Evolutionary conservation across 441 rosid genomes (phyloP), one percentile per base, ranked within the genome.

Genomic region (Gossypium gossypioides): DNA sequence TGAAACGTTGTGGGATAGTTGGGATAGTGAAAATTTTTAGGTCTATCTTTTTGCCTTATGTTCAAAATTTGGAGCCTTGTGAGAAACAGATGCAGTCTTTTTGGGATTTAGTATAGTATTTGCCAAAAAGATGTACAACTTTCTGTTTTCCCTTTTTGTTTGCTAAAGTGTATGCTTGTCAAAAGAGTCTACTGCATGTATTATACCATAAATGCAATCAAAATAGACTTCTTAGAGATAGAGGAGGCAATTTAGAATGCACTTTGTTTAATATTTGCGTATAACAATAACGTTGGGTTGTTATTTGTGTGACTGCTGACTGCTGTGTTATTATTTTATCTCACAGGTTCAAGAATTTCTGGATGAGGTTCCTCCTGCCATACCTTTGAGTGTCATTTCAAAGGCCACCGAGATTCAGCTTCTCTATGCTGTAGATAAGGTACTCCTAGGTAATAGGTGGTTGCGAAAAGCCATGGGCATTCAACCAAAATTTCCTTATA

Each of bases 341-440:
- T 48, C 25, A 59, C 79, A 92, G 98, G 97, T 89, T 81, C 93
- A 91, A 83, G 97, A 89, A 83, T 85, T 88, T 77, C 68, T 92
- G 83, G 96, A 90, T 75, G 99, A 94, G 85, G 81, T 92, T 69
- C 87, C 82, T 79, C 91, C 93, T 5, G 90, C 85, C 69, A 86
- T 91, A 82, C 97, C 97, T 50, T 78, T 89, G 75, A 92, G 88
- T 83, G 89, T 91, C 69, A 88, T 95, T 82, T 92, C 97, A 66
- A 95, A 92, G 84, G 97, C 95, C 82, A 97, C 94, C 67, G 97
- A 89, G 84, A 86, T 95, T 76, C 92, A 91, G 80, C 93, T 95
- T 42, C 82, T 85, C 42, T 83, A 92, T 79, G 90, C 91, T 9
- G 89, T 95, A 22, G 99, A 95, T 70, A 91, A 76, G 79, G 85